These are phyloP conservation scores for Meyerozyma athensensis DNA, from an alignment of 1,139 yeast genomes.

Conservation along the genomic window DNA sequence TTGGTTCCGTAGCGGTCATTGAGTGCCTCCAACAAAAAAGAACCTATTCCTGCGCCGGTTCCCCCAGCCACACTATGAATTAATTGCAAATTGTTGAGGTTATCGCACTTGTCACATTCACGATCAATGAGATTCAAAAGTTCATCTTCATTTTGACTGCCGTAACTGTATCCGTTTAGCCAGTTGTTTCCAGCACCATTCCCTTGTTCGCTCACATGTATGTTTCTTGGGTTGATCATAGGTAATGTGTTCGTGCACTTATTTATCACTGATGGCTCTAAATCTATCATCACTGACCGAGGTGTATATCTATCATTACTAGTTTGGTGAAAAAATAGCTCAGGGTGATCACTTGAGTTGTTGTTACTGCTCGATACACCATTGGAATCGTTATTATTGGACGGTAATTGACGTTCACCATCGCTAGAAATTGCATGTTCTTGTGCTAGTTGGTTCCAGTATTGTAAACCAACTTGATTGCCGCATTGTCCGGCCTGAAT, in stretches of 20 bases:
- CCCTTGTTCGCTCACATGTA: conserved; percentile 75
- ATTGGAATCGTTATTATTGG: not conserved
- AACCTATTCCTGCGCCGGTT: conserved; percentile 95
- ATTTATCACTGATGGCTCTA: conserved; percentile 86
- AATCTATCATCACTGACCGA: conserved; percentile 75
- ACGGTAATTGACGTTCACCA: conserved; percentile 37
- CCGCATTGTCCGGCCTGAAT: conserved; percentile 83
- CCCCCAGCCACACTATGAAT: conserved; percentile 98
- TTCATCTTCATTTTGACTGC: conserved; percentile 63
- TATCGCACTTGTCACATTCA: conserved; percentile 88
- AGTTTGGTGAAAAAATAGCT: conserved; percentile 75
- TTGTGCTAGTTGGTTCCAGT: conserved; percentile 83
- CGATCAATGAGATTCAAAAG: conserved; percentile 80
- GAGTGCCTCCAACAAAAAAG: conserved; percentile 69
- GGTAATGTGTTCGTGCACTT: conserved; percentile 56
- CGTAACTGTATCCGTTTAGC: conserved; percentile 86
- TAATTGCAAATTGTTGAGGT: conserved; percentile 83
- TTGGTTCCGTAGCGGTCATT: conserved; percentile 77
- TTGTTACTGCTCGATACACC: not conserved
- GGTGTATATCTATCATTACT: conserved; percentile 83
- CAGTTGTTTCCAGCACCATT: conserved; percentile 95
- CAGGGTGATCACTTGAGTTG: conserved; percentile 64
- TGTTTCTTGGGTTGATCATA: conserved; percentile 79
- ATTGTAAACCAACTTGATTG: conserved; percentile 88
- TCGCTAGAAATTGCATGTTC: conserved; percentile 85